Percentiles rank a stretch among this genome's conserved stretches.
These are phyloP conservation scores for Xanthoparmelia taractica DNA, from an alignment of 495 filamentous ascomycete genomes.

Conservation along the genomic window DNA sequence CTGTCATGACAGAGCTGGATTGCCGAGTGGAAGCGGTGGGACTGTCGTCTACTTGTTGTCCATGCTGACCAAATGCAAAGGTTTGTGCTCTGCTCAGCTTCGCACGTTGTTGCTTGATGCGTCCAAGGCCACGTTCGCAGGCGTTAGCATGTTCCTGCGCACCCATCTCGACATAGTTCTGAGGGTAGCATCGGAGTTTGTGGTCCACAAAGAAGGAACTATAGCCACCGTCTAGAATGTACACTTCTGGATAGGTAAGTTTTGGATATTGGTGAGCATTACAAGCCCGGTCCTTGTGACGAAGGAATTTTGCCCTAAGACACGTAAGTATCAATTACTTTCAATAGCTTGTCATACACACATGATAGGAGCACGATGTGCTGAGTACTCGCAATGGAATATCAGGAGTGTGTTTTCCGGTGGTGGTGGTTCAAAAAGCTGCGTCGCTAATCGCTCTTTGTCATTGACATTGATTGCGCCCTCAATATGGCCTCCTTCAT, in stretches of 20 bases:
- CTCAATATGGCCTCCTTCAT: conserved; percentile 89
- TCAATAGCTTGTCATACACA: conserved; percentile 19
- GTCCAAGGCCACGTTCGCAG: conserved; percentile 89
- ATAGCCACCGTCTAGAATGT: conserved; percentile 95
- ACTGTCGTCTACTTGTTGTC: conserved; percentile 62
- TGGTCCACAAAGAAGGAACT: conserved; percentile 80
- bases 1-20: conserved; percentile 31
- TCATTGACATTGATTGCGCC: conserved; percentile 92
- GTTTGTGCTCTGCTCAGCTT: conserved; percentile 85
- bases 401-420: conserved; percentile 69
- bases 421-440: conserved; percentile 58
- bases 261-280: conserved; percentile 79
- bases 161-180: conserved; percentile 93
- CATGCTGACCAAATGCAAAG: conserved; percentile 78
- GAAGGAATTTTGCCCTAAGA: conserved; percentile 66
- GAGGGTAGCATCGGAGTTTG: conserved; percentile 73
- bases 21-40: conserved; percentile 59
- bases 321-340: conserved; percentile 17
- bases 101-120: conserved; percentile 65
- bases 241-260: conserved; percentile 89
- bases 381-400: conserved; percentile 97
- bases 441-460: conserved; percentile 71
- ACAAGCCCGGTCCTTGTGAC: conserved; percentile 70
- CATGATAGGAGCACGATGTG: conserved; percentile 96
- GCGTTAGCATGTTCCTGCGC: conserved; percentile 80